Conservation (phyloP, 192 early-diverging fungal species). For the Funneliformis mosseae region DNA sequence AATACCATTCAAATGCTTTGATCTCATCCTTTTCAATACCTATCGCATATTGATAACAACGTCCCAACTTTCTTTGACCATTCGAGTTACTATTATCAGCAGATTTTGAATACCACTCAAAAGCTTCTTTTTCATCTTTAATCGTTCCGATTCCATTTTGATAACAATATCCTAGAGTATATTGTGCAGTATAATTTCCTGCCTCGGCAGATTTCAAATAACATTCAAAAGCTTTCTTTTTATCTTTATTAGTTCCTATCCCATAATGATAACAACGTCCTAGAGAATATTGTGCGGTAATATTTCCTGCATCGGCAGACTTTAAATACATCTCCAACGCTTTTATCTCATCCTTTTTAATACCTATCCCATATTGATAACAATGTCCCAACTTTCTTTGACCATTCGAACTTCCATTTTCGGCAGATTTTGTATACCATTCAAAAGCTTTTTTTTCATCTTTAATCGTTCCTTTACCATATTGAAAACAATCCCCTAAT, state of each 20-base stretch:
- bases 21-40: background rate
- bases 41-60: background rate
- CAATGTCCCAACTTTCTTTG: background rate
- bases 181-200: background rate
- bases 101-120: background rate
- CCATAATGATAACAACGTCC: background rate
- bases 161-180: background rate
- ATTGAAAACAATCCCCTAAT: background rate
- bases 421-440: background rate
- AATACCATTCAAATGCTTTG: background rate
- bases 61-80: background rate
- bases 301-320: background rate
- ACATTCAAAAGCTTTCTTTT: background rate
- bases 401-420: background rate
- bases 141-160: background rate
- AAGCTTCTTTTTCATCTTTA: background rate
- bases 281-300: background rate
- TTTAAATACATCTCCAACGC: background rate
- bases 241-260: background rate
- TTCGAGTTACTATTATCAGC: background rate
- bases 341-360: background rate
- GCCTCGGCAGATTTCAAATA: background rate
- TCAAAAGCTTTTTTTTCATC: background rate
- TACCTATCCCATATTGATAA: background rate
- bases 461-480: background rate